Evolutionary conservation across 2,329 filamentous ascomycete genomes (phyloP).

Genomic region (Botryotinia convoluta): DNA sequence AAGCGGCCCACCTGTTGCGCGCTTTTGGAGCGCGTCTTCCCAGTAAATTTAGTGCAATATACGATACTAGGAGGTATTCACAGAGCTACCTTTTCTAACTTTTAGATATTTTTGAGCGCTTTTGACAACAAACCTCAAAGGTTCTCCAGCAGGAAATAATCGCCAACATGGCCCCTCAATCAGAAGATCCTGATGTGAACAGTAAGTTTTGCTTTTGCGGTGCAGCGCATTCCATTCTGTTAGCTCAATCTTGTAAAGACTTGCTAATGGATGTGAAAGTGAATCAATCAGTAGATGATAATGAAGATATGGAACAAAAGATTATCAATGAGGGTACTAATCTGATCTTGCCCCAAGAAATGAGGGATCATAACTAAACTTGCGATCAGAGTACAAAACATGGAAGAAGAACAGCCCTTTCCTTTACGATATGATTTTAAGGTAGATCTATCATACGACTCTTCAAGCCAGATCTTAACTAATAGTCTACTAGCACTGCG

Average conservation of each 20-base stretch:
- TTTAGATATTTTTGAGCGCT: neutral
- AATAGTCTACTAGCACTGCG: conserved; percentile 61
- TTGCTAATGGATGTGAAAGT: conserved; percentile 44
- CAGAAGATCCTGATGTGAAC: conserved; percentile 47
- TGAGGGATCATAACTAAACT: conserved; percentile 1
- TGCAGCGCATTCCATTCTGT: neutral
- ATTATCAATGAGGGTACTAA: conserved; percentile 85
- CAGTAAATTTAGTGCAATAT: conserved; percentile 3
- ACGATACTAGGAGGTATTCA: neutral
- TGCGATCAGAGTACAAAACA: conserved; percentile 83
- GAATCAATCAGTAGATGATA: conserved; percentile 58
- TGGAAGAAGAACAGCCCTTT: conserved; percentile 99
- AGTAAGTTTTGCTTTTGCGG: conserved; percentile 37
- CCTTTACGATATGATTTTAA: conserved; percentile 96
- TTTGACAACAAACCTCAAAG: neutral
- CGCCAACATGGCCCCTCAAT: conserved; percentile 47
- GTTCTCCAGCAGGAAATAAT: neutral
- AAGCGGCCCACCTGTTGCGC: conserved; percentile 24
- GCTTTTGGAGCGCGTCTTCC: conserved; percentile 18
- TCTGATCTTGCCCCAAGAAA: neutral
- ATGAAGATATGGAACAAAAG: conserved; percentile 74
- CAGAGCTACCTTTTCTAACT: neutral
- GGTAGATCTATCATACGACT: conserved; percentile 44
- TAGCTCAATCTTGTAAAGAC: neutral
- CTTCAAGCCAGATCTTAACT: conserved; percentile 20